phyloP scores from a whole-genome alignment of 2,329 filamentous ascomycete genomes.

The Beauveria scarabaeidicola region DNA sequence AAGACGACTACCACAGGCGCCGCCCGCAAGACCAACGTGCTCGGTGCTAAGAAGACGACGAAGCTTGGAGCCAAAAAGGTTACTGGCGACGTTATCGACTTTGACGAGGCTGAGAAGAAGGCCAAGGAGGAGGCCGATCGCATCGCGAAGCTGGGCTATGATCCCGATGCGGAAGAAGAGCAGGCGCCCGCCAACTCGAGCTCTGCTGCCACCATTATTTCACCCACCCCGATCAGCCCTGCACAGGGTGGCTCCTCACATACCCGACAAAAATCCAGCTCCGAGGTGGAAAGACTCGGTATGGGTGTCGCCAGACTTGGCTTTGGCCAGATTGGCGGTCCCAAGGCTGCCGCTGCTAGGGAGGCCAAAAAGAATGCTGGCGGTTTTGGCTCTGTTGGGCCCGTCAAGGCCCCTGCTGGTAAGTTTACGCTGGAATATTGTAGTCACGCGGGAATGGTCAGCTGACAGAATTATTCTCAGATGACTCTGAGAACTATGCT shows the following conservation, averaged over 20 bases:
- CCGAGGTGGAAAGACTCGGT: constrained; percentile 79
- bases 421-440: constrained; percentile 21
- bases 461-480: constrained; percentile 25
- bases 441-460: neutral
- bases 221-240: constrained; percentile 69
- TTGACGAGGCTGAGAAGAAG: constrained; percentile 94
- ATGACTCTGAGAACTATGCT: constrained; percentile 74
- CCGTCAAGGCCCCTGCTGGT: constrained; percentile 66
- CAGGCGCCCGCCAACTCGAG: constrained; percentile 38
- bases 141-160: constrained; percentile 90
- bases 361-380: constrained; percentile 64
- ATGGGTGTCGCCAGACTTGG: constrained; percentile 82
- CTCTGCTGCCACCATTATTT: constrained; percentile 53
- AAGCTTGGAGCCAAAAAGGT: constrained; percentile 95
- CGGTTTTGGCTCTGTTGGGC: constrained; percentile 77
- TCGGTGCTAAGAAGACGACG: constrained; percentile 70
- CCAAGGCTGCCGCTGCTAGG: constrained; percentile 43
- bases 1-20: constrained; percentile 58
- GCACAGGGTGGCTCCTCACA: constrained; percentile 46
- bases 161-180: constrained; percentile 74
- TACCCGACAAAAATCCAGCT: constrained; percentile 53
- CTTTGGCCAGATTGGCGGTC: constrained; percentile 73
- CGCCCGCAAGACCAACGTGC: constrained; percentile 75
- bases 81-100: constrained; percentile 72
- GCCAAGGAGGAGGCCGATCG: constrained; percentile 96